These are phyloP conservation scores for Saccharomycopsis sp. DNA, from an alignment of 805 yeast genomes.

Conservation along the genomic window DNA sequence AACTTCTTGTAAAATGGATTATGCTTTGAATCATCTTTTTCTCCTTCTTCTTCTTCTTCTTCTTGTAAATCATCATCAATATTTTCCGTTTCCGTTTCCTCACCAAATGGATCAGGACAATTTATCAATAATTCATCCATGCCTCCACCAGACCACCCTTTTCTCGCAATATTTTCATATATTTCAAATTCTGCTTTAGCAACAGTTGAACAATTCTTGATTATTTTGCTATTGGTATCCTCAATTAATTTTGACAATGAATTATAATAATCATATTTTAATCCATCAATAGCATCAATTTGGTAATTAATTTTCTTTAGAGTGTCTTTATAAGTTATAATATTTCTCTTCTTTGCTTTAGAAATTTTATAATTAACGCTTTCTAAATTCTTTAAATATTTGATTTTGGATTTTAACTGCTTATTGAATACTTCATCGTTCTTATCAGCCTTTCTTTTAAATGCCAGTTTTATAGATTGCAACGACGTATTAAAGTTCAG, in stretches of 20 bases:
- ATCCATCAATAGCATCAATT: constrained; percentile 68
- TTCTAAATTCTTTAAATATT: constrained; percentile 52
- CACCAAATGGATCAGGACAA: constrained; percentile 60
- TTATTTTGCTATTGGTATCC: constrained; percentile 48
- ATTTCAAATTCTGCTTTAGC: constrained; percentile 78
- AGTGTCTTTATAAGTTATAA: constrained; percentile 60
- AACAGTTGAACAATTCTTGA: constrained; percentile 51
- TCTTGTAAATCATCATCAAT: too few relatives aligned
- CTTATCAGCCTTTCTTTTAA: constrained; percentile 36
- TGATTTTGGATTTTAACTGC: constrained; percentile 46
- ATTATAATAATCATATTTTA: constrained; percentile 70
- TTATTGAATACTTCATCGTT: constrained; percentile 50
- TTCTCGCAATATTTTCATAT: constrained; percentile 71
- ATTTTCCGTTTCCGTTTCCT: constrained; percentile 22
- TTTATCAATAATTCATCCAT: constrained; percentile 58
- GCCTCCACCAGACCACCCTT: constrained; percentile 87
- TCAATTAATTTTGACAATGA: constrained; percentile 57
- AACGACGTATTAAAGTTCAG: constrained; percentile 52
- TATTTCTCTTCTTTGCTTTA: constrained; percentile 53
- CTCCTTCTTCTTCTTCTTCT: constrained; percentile 15
- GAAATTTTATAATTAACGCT: constrained; percentile 51
- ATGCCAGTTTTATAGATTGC: constrained; percentile 35
- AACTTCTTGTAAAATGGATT: too few relatives aligned
- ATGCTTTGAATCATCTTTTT: neutral
- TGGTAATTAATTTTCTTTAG: constrained; percentile 62